These are phyloP conservation scores for Kazachstania sp. DNA, from an alignment of 1,139 yeast genomes.

Conservation along the genomic window DNA sequence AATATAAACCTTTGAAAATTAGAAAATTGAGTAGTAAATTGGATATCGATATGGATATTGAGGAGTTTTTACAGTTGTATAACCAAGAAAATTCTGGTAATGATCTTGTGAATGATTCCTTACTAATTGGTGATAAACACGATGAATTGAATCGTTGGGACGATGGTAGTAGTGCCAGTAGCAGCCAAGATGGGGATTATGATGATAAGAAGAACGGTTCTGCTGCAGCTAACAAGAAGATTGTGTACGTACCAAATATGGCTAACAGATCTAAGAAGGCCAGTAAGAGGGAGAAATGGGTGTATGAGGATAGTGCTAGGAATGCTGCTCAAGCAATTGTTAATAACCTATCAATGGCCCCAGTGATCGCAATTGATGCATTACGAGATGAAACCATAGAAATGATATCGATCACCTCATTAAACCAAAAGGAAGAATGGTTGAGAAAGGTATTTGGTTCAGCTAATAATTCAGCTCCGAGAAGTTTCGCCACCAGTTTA, in stretches of 20 bases:
- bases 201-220: slow-evolving; percentile 25
- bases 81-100: slow-evolving; percentile 32
- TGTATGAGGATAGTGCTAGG: slow-evolving; percentile 63
- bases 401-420: slow-evolving; percentile 68
- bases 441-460: slow-evolving; percentile 67
- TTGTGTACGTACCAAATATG: slow-evolving; percentile 52
- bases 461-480: slow-evolving; percentile 54
- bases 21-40: slow-evolving; percentile 49
- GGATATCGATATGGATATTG: slow-evolving; percentile 64
- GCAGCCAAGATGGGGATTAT: slow-evolving; percentile 28
- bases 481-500: slow-evolving; percentile 67
- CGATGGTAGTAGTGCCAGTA: slow-evolving; percentile 25
- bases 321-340: slow-evolving; percentile 50
- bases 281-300: slow-evolving; percentile 75
- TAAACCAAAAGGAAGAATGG: slow-evolving; percentile 84
- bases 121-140: slow-evolving; percentile 14
- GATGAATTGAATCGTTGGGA: slow-evolving; percentile 24
- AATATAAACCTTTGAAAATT: slow-evolving; percentile 67
- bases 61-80: slow-evolving; percentile 51
- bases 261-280: slow-evolving; percentile 66
- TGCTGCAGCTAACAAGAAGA: slow-evolving; percentile 43
- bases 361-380: slow-evolving; percentile 68
- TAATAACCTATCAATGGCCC: slow-evolving; percentile 49
- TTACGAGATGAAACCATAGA: slow-evolving; percentile 74
- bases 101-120: slow-evolving; percentile 8